Percentiles rank a stretch among this genome's conserved stretches.
phyloP scores from a whole-genome alignment of 2,329 filamentous ascomycete genomes.

The Trichoderma hamatum region DNA sequence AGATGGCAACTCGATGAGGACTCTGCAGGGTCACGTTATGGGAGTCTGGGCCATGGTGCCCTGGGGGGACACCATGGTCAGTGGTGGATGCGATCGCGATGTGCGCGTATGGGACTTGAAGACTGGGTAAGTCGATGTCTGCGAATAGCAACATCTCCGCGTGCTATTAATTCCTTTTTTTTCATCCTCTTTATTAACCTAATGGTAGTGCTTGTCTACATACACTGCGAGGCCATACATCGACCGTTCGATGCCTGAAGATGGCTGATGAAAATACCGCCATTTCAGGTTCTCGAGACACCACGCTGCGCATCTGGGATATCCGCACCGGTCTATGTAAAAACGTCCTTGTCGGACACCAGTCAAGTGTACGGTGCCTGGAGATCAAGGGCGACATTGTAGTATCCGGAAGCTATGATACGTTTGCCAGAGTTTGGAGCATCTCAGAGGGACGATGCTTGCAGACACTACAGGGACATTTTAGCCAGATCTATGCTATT shows the following conservation, averaged over 20 bases:
- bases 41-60: conserved; percentile 99
- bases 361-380: conserved; percentile 91
- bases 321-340: conserved; percentile 84
- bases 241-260: conserved; percentile 93
- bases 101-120: conserved; percentile 96
- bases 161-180: not conserved
- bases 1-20: conserved; percentile 83
- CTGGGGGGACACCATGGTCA: conserved; percentile 93
- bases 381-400: conserved; percentile 96
- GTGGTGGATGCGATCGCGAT: conserved; percentile 93
- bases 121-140: conserved; percentile 68
- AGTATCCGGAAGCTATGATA: conserved; percentile 98
- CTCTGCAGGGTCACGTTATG: conserved; percentile 95
- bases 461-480: conserved; percentile 88
- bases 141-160: not conserved
- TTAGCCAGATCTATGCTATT: conserved; percentile 98
- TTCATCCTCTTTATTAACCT: conserved; percentile 29
- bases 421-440: conserved; percentile 95
- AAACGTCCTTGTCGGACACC: conserved; percentile 90
- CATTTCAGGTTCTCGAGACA: conserved; percentile 95
- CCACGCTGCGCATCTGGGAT: conserved; percentile 93
- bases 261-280: conserved; percentile 95
- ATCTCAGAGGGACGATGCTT: conserved; percentile 94
- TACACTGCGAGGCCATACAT: conserved; percentile 90
- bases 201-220: conserved; percentile 68